Evolutionary conservation across 192 early-diverging fungal genomes (phyloP).

Genomic region (Coemansia sp.): DNA sequence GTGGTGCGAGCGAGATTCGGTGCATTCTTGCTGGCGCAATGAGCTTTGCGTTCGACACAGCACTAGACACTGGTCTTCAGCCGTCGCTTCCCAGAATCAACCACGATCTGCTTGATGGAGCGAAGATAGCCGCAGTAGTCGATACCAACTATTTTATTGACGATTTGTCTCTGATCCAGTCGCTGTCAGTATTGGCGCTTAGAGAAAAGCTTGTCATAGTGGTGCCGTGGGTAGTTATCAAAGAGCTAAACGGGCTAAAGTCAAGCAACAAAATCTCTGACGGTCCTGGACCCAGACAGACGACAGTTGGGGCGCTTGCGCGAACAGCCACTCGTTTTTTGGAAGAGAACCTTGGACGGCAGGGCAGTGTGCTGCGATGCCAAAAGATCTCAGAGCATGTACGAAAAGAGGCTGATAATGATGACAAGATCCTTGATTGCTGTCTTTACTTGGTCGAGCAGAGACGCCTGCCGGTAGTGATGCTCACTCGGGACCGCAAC

Average conservation of each 20-base stretch:
- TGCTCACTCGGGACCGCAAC: slow-evolving; percentile 36
- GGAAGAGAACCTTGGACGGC: slow-evolving; percentile 11
- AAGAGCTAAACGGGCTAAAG: slow-evolving; percentile 43
- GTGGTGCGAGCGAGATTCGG: too few species aligned
- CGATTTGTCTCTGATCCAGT: slow-evolving; percentile 15
- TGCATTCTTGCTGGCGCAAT: background rate
- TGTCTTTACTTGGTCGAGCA: slow-evolving; percentile 39
- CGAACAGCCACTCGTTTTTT: slow-evolving; percentile 36
- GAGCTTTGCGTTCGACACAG: background rate
- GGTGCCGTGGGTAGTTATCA: slow-evolving; percentile 34
- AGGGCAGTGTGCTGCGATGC: slow-evolving; percentile 22
- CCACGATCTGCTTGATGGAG: slow-evolving; percentile 8
- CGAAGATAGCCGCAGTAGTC: slow-evolving; percentile 21
- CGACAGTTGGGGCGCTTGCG: slow-evolving; percentile 8
- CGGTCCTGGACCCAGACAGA: background rate
- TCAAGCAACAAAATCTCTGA: background rate
- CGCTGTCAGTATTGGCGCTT: slow-evolving; percentile 7
- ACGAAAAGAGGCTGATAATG: slow-evolving; percentile 15
- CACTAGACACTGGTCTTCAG: background rate
- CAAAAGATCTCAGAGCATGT: slow-evolving; percentile 41
- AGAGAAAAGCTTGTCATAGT: slow-evolving; percentile 14
- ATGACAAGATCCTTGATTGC: slow-evolving; percentile 44
- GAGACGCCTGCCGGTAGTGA: slow-evolving; percentile 22
- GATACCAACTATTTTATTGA: slow-evolving; percentile 47
- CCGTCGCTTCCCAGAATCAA: background rate